Conservation (phyloP, 108 stramenopile species). For the Cyclotella kingstonii region DNA sequence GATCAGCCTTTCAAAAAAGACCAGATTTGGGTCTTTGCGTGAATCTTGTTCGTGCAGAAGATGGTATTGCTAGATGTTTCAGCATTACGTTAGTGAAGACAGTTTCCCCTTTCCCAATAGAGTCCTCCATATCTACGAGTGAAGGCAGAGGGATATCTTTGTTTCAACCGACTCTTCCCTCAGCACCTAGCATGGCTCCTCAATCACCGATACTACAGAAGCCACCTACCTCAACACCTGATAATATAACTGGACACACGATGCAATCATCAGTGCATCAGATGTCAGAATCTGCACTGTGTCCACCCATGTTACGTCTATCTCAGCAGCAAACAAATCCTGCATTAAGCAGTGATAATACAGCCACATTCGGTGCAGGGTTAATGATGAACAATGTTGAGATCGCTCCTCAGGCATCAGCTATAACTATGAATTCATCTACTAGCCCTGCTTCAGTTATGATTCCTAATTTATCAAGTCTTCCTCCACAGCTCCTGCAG, state of each 20-base stretch:
- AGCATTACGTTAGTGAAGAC: slow-evolving; percentile 36
- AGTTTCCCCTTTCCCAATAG: neutral
- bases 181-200: slow-evolving; percentile 6
- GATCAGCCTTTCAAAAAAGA: slow-evolving; percentile 19
- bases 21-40: slow-evolving; percentile 32
- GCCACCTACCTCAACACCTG: no score
- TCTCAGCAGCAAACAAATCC: neutral
- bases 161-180: slow-evolving; percentile 21
- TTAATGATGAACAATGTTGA: neutral
- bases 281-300: neutral
- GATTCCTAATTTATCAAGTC: neutral
- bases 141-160: neutral
- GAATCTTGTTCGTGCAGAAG: slow-evolving; percentile 16
- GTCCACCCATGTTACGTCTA: neutral
- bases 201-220: no score
- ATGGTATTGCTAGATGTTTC: slow-evolving; percentile 32
- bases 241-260: neutral
- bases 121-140: neutral
- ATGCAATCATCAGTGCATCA: neutral
- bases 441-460: slow-evolving; percentile 2
- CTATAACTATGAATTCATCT: neutral
- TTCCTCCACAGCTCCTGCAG: slow-evolving; percentile 23
- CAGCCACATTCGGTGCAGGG: neutral
- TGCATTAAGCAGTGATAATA: neutral
- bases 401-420: neutral